These are phyloP conservation scores for Diaporthe sp. DNA, from an alignment of 2,329 filamentous ascomycete genomes.

Conservation along the genomic window DNA sequence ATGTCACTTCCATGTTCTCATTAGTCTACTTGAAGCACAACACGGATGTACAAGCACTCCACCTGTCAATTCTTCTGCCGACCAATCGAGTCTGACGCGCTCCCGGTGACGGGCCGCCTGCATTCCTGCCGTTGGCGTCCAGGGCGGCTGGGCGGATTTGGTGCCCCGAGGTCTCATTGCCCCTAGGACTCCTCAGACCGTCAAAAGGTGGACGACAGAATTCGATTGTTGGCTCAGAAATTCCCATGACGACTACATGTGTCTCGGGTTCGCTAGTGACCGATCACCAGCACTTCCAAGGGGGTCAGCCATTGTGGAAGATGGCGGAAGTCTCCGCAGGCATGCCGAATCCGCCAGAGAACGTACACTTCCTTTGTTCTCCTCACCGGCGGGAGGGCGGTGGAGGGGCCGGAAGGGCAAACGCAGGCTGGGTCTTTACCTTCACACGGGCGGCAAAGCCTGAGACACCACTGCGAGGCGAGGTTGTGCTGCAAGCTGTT, in stretches of 20 bases:
- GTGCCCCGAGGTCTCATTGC: neutral
- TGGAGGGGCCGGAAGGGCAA: neutral
- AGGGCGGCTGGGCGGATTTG: neutral
- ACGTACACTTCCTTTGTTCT: neutral
- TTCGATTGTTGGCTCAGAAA: neutral
- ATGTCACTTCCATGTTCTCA: neutral
- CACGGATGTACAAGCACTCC: neutral
- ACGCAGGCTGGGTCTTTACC: neutral
- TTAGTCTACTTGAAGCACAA: neutral
- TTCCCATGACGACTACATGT: neutral
- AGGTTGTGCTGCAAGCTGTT: neutral
- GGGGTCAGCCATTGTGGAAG: neutral
- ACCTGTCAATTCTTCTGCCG: neutral
- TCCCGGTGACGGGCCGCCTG: constrained; percentile 7
- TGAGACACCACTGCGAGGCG: neutral
- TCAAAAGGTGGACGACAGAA: neutral
- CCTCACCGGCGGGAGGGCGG: neutral
- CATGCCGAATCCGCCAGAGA: neutral
- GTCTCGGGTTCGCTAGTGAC: neutral
- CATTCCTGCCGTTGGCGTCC: constrained; percentile 18
- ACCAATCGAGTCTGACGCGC: neutral
- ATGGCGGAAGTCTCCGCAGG: neutral
- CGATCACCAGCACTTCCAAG: neutral
- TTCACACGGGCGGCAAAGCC: neutral
- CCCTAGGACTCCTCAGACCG: neutral